Percentiles rank a stretch among this genome's conserved stretches.
Conservation (phyloP, 257 asterid genomes). For the Penstemon eatonii region DNA sequence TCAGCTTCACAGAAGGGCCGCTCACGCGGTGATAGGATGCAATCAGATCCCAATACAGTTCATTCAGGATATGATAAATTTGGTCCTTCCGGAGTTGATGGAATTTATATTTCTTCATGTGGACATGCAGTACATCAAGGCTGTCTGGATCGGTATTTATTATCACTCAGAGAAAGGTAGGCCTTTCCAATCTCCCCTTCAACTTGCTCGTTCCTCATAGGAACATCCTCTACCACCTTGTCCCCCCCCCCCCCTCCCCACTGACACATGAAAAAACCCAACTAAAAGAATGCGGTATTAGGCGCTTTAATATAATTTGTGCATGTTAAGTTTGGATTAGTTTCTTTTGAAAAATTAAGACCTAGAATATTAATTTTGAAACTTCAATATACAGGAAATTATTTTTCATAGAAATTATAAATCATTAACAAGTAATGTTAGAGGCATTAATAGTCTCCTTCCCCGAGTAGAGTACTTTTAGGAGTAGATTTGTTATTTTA, state of each 20-base stretch:
- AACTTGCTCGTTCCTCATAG: background rate
- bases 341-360: background rate
- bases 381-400: no score
- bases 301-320: slow-evolving; percentile 10
- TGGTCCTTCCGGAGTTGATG: slow-evolving; percentile 73
- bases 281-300: slow-evolving; percentile 11
- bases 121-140: slow-evolving; percentile 99
- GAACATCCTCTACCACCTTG: slow-evolving; percentile 22
- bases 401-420: no score
- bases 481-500: no score
- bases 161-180: slow-evolving; percentile 92
- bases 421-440: no score
- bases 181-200: slow-evolving; percentile 18
- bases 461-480: background rate
- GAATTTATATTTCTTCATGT: slow-evolving; percentile 85
- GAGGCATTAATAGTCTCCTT: background rate
- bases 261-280: slow-evolving; percentile 4
- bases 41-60: slow-evolving; percentile 35
- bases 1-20: slow-evolving; percentile 53
- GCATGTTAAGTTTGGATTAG: background rate
- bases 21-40: slow-evolving; percentile 41
- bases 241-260: background rate
- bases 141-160: slow-evolving; percentile 89
- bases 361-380: no score
- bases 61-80: slow-evolving; percentile 52